A percentile compares a stretch with the other conserved stretches of the same genome.
Conservation (phyloP, 495 filamentous ascomycete genomes). For the Penicillium simplicissimum region DNA sequence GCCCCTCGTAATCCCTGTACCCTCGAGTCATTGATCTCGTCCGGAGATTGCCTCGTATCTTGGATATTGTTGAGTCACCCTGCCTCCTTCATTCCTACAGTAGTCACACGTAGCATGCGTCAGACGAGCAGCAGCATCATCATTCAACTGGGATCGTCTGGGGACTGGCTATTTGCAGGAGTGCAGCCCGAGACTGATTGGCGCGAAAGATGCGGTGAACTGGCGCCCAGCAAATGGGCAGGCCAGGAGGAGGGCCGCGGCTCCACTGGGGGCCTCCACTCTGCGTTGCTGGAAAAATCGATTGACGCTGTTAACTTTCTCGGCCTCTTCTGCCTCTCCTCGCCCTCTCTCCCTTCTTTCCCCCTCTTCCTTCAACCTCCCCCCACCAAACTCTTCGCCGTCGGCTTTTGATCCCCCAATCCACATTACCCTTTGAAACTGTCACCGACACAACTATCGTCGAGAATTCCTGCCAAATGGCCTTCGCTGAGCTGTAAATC, state of each 20-base stretch:
- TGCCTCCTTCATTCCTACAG: conserved; percentile 1
- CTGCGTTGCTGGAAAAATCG: conserved; percentile 30
- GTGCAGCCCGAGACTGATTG: background rate
- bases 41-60: background rate
- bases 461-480: conserved; percentile 78
- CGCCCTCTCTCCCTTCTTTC: conserved; percentile 17
- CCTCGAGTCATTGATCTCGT: background rate
- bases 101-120: background rate
- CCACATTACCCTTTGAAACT: conserved; percentile 6
- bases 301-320: conserved; percentile 33
- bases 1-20: background rate
- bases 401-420: conserved; percentile 30
- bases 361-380: conserved; percentile 28
- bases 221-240: conserved; percentile 32
- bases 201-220: conserved; percentile 45
- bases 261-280: conserved; percentile 13
- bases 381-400: conserved; percentile 19
- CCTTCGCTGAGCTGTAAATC: conserved; percentile 93
- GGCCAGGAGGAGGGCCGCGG: conserved; percentile 7
- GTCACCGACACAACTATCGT: conserved; percentile 62
- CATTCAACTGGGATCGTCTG: background rate
- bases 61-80: background rate
- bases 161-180: conserved; percentile 1
- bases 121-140: background rate
- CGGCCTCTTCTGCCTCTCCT: conserved; percentile 34